These are phyloP conservation scores for Trichoderma cornu-damae DNA, from an alignment of 2,329 filamentous ascomycete species.

Conservation along the genomic window DNA sequence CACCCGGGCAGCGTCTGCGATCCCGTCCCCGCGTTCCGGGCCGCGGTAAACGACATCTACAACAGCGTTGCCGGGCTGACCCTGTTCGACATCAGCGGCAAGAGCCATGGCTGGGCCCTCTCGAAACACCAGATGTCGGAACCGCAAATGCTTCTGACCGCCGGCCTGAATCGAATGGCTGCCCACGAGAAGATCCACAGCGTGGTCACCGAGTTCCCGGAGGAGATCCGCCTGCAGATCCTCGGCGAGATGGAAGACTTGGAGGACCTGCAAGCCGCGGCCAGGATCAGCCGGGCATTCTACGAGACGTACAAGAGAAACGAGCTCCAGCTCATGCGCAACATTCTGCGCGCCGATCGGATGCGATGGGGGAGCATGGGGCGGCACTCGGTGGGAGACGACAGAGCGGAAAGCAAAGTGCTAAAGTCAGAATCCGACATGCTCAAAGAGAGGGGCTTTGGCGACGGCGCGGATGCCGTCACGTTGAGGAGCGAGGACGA, in stretches of 20 bases:
- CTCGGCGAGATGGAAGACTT: constrained; percentile 37
- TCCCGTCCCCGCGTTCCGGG: constrained; percentile 43
- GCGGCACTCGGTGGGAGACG: constrained; percentile 24
- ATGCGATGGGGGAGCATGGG: constrained; percentile 22
- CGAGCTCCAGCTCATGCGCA: constrained; percentile 37
- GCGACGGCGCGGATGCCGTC: constrained; percentile 28
- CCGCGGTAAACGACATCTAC: constrained; percentile 46
- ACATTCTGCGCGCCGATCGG: constrained; percentile 31
- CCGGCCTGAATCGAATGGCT: constrained; percentile 32
- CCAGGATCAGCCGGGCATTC: constrained; percentile 40
- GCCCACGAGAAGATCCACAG: constrained; percentile 30
- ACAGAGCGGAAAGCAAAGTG: constrained; percentile 34
- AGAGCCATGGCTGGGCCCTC: constrained; percentile 46
- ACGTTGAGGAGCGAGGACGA: constrained; percentile 31
- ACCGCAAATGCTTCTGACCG: constrained; percentile 33
- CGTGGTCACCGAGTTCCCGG: constrained; percentile 33
- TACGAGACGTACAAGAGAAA: constrained; percentile 44
- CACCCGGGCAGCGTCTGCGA: constrained; percentile 45
- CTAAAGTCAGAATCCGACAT: constrained; percentile 29
- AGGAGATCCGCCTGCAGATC: constrained; percentile 38
- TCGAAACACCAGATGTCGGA: constrained; percentile 36
- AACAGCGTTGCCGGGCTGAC: constrained; percentile 48
- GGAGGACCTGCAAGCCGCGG: constrained; percentile 40
- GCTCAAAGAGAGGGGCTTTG: constrained; percentile 27
- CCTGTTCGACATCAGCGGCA: constrained; percentile 44